Percentiles rank a stretch among this genome's conserved stretches.
Evolutionary conservation across 225 moss, liverwort and hornwort species (phyloP).

Genomic region (Marchantia paleacea): DNA sequence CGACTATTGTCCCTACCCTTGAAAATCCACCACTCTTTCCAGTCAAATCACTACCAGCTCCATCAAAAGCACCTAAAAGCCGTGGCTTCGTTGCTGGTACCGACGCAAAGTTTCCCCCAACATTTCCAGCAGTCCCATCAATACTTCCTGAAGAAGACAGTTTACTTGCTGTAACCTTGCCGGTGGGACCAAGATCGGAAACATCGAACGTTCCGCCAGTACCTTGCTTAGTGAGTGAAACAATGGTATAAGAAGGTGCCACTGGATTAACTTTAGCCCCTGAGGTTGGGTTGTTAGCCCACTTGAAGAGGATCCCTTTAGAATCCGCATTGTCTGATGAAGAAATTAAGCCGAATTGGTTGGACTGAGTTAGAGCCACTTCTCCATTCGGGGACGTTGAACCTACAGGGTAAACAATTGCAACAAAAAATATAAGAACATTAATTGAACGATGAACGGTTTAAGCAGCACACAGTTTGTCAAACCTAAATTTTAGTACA

Average conservation of each 20-base stretch:
- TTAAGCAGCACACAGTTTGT: not conserved
- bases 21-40: constrained; percentile 4
- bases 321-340: constrained; percentile 7
- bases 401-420: constrained; percentile 6
- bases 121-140: constrained; percentile 9
- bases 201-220: not conserved
- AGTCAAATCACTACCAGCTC: not conserved
- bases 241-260: constrained; percentile 24
- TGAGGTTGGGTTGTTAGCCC: constrained; percentile 40
- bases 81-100: constrained; percentile 13
- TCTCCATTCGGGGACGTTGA: constrained; percentile 14
- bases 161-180: constrained; percentile 12
- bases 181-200: not conserved
- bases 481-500: not conserved
- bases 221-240: constrained; percentile 5
- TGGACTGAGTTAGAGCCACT: not conserved
- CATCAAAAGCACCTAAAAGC: constrained; percentile 13
- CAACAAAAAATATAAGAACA: not conserved
- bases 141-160: constrained; percentile 2
- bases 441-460: not conserved
- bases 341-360: constrained; percentile 4
- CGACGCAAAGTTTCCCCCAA: not conserved
- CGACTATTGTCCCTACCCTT: constrained; percentile 7
- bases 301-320: constrained; percentile 61
- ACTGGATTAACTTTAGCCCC: constrained; percentile 34